These are phyloP conservation scores for Adansonia gregorii DNA, from an alignment of 441 rosid genomes.

Conservation along the genomic window DNA sequence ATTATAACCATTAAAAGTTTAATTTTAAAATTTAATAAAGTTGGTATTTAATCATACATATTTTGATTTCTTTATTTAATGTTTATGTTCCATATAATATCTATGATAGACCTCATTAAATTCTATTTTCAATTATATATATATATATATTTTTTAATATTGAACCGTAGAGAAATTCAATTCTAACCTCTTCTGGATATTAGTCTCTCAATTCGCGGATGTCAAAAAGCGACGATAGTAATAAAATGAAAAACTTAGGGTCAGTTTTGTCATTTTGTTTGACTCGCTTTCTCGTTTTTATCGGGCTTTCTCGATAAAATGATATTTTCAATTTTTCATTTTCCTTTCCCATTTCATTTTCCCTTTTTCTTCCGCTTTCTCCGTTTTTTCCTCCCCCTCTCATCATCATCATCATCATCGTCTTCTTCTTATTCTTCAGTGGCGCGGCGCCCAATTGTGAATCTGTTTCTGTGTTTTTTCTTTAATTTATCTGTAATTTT, in stretches of 20 bases:
- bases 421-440: background rate
- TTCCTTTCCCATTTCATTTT: background rate
- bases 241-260: background rate
- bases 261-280: slow-evolving; percentile 3
- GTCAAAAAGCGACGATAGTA: background rate
- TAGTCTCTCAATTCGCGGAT: background rate
- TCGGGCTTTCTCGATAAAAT: background rate
- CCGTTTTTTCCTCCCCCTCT: background rate
- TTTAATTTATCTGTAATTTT: background rate
- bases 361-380: background rate
- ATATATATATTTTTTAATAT: too few relatives aligned
- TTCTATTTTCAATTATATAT: too few relatives aligned
- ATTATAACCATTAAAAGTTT: too few relatives aligned
- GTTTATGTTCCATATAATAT: too few relatives aligned
- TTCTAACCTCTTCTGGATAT: too few relatives aligned
- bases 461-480: background rate
- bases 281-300: background rate
- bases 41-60: too few relatives aligned
- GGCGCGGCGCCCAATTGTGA: background rate
- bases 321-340: background rate
- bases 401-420: too few relatives aligned
- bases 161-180: too few relatives aligned
- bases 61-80: too few relatives aligned
- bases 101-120: too few relatives aligned
- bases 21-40: too few relatives aligned